Base-by-base conservation (phyloP, 2,329 filamentous ascomycete genomes). In the Ophiocordyceps polyrhachis-furcata region DNA sequence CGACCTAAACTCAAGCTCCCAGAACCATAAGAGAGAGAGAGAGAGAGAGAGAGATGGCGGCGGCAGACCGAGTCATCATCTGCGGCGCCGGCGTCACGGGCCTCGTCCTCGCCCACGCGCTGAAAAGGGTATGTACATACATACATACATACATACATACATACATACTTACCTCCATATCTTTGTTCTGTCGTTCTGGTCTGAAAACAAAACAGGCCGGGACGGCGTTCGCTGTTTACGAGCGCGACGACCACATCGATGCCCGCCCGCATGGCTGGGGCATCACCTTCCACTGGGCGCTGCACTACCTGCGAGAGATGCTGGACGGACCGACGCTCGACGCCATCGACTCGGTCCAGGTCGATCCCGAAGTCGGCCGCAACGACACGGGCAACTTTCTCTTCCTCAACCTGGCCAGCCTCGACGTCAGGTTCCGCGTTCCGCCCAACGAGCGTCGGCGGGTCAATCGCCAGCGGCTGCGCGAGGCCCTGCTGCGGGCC, bases 281-380 rank as follows among this genome's bases (percentile, higher is more conserved):
- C 40, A 62, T 79, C 43, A 77, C 74, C 2, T 56, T 79, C 31
- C 72, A 79, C 52, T 79, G 74, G 73, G 69, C 64, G 19, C 59
- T 76, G 13, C 55, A 51, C 2, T 58, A 52, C 32, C 49, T 59
- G 11, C 43, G 45, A 15, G 46, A 56, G 45, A 48, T 58, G 14
- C 45, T 58, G 2, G 54, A 55, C 19, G 45, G 46, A 6, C 46
- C 48, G 8, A 56, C 54, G 1, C 37, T 57, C 6, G 45, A 44
- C 3, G 48, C 46, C 11, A 43, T 59, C 19, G 55, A 59, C 31
- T 46, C 47, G 13, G 53, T 51, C 38, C 56, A 59, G 46, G 56
- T 47, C 58, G 56, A 53, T 46, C 58, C 50, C 21, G 57, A 66
- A 49, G 59, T 68, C 49, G 63, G 62, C 23, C 54, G 58, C 51